These are phyloP conservation scores for Penicillium pulvis DNA, from an alignment of 495 filamentous ascomycete genomes.

Conservation along the genomic window DNA sequence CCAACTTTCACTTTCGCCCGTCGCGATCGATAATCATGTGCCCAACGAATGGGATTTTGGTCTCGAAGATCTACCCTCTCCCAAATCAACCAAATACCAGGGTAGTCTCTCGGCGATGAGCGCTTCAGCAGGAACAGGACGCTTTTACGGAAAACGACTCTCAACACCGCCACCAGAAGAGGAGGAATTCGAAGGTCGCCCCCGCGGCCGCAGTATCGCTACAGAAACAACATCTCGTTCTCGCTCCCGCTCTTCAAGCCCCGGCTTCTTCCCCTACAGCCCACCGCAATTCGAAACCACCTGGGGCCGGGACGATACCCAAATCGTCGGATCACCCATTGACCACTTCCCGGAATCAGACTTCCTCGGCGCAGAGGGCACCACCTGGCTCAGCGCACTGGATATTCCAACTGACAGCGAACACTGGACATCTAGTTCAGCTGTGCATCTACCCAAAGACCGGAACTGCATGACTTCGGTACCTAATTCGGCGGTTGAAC, in stretches of 20 bases:
- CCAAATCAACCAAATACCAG: neutral
- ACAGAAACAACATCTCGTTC: neutral
- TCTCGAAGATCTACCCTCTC: conserved; percentile 2
- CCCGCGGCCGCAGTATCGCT: conserved; percentile 14
- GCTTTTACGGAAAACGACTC: conserved; percentile 24
- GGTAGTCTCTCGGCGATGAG: conserved; percentile 10
- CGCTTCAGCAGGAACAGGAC: conserved; percentile 2
- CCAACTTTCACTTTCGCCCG: neutral
- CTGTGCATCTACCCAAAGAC: no score
- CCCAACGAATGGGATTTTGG: conserved; percentile 2
- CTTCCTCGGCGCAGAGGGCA: conserved; percentile 17
- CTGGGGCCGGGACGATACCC: conserved; percentile 9
- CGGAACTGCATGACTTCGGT: neutral
- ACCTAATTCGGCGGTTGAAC: neutral
- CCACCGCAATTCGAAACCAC: conserved; percentile 17
- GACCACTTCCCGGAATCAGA: conserved; percentile 1
- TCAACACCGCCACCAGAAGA: conserved; percentile 14
- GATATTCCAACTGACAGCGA: conserved; percentile 2
- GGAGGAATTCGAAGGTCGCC: conserved; percentile 7
- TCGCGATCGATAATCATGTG: conserved; percentile 1
- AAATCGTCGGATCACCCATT: neutral
- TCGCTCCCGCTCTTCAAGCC: conserved; percentile 22
- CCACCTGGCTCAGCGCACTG: conserved; percentile 20
- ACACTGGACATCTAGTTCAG: no score
- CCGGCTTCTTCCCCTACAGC: conserved; percentile 25